Percentiles rank a stretch among this genome's conserved stretches.
These are phyloP conservation scores for Colletotrichum somersetense DNA, from an alignment of 2,329 filamentous ascomycete genomes.

Conservation along the genomic window DNA sequence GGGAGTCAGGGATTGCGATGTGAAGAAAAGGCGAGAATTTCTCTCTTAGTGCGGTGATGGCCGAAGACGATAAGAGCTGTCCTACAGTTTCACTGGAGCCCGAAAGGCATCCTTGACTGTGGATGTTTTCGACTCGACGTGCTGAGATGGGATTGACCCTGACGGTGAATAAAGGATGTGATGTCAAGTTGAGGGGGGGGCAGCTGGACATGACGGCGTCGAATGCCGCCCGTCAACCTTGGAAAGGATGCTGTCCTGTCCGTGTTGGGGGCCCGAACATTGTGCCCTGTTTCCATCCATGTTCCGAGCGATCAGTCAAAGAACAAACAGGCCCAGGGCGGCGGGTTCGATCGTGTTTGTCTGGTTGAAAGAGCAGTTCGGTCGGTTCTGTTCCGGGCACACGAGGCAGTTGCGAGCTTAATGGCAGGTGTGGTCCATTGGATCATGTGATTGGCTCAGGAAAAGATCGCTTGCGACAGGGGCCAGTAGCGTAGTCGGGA, in stretches of 20 bases:
- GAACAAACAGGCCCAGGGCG: conserved; percentile 2
- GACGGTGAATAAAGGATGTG: not conserved
- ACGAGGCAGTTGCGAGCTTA: conserved; percentile 41
- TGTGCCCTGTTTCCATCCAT: not conserved
- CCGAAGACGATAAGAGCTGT: not conserved
- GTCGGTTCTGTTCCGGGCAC: conserved; percentile 28
- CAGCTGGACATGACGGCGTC: not conserved
- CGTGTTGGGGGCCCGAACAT: conserved; percentile 6
- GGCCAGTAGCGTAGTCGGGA: conserved; percentile 19
- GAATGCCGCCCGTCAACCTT: not conserved
- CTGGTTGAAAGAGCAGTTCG: conserved; percentile 5
- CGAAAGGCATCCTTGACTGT: not conserved
- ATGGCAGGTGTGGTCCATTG: conserved; percentile 28
- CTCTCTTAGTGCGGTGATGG: not conserved
- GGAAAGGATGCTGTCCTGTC: not conserved
- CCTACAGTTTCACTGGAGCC: not conserved
- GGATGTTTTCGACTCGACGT: conserved; percentile 1
- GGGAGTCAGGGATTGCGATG: not conserved
- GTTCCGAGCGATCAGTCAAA: conserved; percentile 16
- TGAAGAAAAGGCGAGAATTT: conserved; percentile 1
- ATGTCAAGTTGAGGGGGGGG: not conserved
- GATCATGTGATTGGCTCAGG: conserved; percentile 26
- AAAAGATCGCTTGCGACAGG: conserved; percentile 18
- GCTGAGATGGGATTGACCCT: conserved; percentile 23
- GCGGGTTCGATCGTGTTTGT: not conserved